phyloP scores from a whole-genome alignment of 441 rosid species.

The Pelargonium fulgidum region DNA sequence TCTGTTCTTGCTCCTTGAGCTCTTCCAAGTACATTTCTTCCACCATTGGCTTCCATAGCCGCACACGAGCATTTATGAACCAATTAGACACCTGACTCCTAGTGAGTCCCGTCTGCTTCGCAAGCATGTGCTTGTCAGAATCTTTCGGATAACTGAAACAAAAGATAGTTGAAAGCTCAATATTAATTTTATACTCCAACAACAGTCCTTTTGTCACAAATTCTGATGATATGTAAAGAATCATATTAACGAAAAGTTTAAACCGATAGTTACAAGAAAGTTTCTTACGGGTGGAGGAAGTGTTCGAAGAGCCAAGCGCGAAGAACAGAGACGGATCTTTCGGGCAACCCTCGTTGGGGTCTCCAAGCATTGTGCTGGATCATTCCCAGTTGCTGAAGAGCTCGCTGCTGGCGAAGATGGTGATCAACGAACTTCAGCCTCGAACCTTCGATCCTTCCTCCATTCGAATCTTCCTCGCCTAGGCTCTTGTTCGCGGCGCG shows the following conservation, averaged over 20 bases:
- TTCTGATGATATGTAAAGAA: not conserved
- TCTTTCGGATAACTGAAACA: constrained; percentile 61
- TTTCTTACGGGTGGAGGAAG: constrained; percentile 67
- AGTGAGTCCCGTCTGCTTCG: constrained; percentile 69
- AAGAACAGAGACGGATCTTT: constrained; percentile 62
- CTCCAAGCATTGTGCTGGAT: constrained; percentile 94
- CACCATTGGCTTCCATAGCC: constrained; percentile 80
- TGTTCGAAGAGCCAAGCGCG: constrained; percentile 80
- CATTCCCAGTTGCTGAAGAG: constrained; percentile 83
- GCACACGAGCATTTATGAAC: constrained; percentile 73
- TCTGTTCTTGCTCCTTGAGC: constrained; percentile 52
- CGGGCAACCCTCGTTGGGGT: constrained; percentile 73
- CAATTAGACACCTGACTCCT: constrained; percentile 75
- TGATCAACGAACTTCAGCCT: constrained; percentile 72
- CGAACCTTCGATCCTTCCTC: constrained; percentile 57
- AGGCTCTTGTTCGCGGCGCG: constrained; percentile 63
- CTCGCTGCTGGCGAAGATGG: constrained; percentile 84
- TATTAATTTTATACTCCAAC: no score
- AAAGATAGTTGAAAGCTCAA: not conserved
- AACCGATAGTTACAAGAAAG: not conserved
- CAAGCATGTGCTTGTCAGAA: constrained; percentile 63
- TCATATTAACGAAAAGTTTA: not conserved
- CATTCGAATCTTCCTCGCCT: constrained; percentile 57
- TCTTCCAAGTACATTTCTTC: constrained; percentile 72
- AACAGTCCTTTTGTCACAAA: not conserved